These are phyloP conservation scores for Mycena olivaceomarginata DNA, from an alignment of 768 basidiomycete species.

Conservation along the genomic window DNA sequence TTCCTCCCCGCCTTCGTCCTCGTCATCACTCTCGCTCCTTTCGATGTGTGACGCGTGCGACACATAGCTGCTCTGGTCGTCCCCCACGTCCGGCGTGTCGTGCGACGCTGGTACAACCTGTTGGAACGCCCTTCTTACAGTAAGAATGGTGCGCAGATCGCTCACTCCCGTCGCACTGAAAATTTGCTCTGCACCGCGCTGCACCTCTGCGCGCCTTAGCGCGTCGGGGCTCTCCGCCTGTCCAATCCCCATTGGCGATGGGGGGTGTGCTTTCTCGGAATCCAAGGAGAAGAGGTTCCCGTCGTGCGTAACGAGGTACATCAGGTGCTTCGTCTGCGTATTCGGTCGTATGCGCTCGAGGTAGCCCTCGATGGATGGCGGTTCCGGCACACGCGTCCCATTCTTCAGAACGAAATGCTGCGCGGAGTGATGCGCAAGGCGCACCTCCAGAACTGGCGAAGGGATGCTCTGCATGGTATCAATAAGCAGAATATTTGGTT, in stretches of 20 bases:
- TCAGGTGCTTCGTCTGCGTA: conserved; percentile 71
- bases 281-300: conserved; percentile 81
- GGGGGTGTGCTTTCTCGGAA: conserved; percentile 76
- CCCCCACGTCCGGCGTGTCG: conserved; percentile 52
- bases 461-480: conserved; percentile 37
- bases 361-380: conserved; percentile 91
- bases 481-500: conserved; percentile 8
- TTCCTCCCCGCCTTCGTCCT: conserved; percentile 81
- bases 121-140: conserved; percentile 80
- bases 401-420: conserved; percentile 65
- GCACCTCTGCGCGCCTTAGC: conserved; percentile 72
- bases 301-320: conserved; percentile 85
- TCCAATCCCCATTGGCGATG: conserved; percentile 77
- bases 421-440: conserved; percentile 82
- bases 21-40: conserved; percentile 69
- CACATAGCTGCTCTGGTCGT: conserved; percentile 55
- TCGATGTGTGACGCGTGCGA: conserved; percentile 61
- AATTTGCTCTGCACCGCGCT: conserved; percentile 80
- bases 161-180: conserved; percentile 78
- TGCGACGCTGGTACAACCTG: conserved; percentile 60
- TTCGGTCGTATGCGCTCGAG: conserved; percentile 81
- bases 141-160: conserved; percentile 82
- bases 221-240: conserved; percentile 55
- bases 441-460: conserved; percentile 81
- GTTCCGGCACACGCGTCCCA: conserved; percentile 77